Base-by-base conservation (phyloP, 495 filamentous ascomycete genomes). In the Aspergillus steynii region DNA sequence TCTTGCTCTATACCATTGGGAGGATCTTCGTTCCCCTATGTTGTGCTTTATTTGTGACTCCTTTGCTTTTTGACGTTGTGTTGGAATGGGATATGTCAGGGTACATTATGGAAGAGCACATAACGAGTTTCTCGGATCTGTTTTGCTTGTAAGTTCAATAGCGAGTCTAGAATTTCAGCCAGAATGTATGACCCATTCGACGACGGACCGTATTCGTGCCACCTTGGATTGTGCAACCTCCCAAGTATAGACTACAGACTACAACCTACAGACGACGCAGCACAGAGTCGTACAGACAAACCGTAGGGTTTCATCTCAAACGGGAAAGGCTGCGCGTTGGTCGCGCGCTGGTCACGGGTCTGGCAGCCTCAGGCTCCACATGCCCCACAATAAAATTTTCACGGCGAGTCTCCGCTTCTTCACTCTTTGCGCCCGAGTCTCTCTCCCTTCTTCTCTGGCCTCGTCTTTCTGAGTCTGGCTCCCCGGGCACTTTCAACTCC, bases 1-100 rank as follows among this genome's bases (percentile, higher is more conserved):
- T 20, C 50, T 54, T 34, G 64, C 59, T 67, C 61, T 65, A 70
- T 70, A 70, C 68, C 68, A 67, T 49, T 28, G 48, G 64, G 58
- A 54, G 56, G 48, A 57, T 53, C 55, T 58, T 29, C 52, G 31
- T 59, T 57, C 32, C 55, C 56, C 34, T 55, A 42, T 50, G 51
- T 64, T 49, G 27, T 48, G 15, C 8, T 59, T 34, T 14, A 20
- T 25, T 48, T 55, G 26, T 58, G 9, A 31, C 26, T 20, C 20
- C 4, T 61, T 50, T 15, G 12, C 15, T 57, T 29, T 59, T 56
- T 48, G 4, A 14, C 12, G 27, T 27, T 32, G 31, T 55, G 10
- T 20, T 50, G 58, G 12, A 56, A 62, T 66, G 55, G 53, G 53
- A 56, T 49, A 50, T 69, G 42, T 57, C 4, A 62, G 5, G 58